Evolutionary conservation across 805 yeast genomes (phyloP).

Genomic region (Teunomyces panamensis): DNA sequence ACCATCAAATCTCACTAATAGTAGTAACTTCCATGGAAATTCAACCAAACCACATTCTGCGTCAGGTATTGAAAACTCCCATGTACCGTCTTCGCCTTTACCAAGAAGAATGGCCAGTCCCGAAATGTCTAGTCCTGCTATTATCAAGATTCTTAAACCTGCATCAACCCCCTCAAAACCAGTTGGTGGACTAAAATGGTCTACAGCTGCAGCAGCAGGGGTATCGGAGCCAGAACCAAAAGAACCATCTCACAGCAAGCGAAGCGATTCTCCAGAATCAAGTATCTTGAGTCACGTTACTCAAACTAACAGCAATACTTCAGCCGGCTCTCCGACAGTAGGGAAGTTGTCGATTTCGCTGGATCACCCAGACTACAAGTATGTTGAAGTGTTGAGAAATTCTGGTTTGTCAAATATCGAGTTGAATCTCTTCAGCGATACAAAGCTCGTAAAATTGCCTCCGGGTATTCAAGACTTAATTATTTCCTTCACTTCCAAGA

Average conservation of each 20-base stretch:
- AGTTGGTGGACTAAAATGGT: constrained; percentile 54
- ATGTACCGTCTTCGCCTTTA: constrained; percentile 9
- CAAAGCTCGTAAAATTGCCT: constrained; percentile 32
- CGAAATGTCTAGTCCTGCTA: constrained; percentile 37
- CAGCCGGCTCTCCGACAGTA: neutral
- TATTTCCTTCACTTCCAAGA: constrained; percentile 35
- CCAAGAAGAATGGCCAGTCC: constrained; percentile 13
- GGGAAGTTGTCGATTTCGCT: constrained; percentile 1
- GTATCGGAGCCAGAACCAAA: constrained; percentile 16
- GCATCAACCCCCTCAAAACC: constrained; percentile 55
- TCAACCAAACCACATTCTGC: neutral
- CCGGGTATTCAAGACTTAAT: constrained; percentile 44
- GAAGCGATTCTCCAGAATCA: constrained; percentile 1
- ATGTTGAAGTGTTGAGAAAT: constrained; percentile 27
- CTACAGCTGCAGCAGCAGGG: constrained; percentile 50
- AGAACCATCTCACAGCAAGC: constrained; percentile 2
- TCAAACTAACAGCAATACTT: neutral
- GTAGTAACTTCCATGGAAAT: neutral
- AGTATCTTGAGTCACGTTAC: neutral
- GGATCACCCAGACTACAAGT: constrained; percentile 7
- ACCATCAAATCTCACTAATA: neutral
- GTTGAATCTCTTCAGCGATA: constrained; percentile 32
- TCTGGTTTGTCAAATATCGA: constrained; percentile 32
- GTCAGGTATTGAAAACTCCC: neutral
- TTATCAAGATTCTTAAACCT: constrained; percentile 48